Conservation (phyloP, 2,329 filamentous ascomycete genomes). For the Botrytis hyacinthi region DNA sequence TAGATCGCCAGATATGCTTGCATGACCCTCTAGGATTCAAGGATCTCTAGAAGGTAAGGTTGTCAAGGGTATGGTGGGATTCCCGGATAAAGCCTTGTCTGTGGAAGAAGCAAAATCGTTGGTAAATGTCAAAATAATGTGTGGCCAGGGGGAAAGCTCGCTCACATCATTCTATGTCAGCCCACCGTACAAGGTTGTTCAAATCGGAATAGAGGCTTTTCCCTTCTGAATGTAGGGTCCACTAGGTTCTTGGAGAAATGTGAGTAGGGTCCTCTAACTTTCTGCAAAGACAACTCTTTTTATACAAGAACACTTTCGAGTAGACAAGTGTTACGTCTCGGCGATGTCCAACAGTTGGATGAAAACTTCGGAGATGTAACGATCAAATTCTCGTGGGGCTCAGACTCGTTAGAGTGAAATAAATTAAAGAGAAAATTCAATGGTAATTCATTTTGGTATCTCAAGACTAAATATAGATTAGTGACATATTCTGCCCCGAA, state of each 20-base stretch:
- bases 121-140: background rate
- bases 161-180: constrained; percentile 12
- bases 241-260: constrained; percentile 7
- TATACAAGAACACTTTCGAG: background rate
- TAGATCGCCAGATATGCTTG: constrained; percentile 8
- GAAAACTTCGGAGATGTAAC: constrained; percentile 17
- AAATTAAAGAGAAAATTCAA: background rate
- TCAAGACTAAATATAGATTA: constrained; percentile 9
- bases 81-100: constrained; percentile 5
- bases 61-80: background rate
- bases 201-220: background rate
- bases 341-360: constrained; percentile 11
- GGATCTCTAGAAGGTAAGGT: background rate
- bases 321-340: background rate
- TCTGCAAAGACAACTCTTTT: constrained; percentile 5
- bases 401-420: background rate
- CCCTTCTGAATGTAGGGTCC: constrained; percentile 5
- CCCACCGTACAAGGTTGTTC: background rate
- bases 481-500: background rate
- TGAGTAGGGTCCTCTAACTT: constrained; percentile 7
- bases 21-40: background rate
- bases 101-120: background rate
- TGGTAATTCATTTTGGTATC: background rate
- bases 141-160: constrained; percentile 6
- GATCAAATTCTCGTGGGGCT: constrained; percentile 1